phyloP scores from a whole-genome alignment of 108 stramenopile species.

The Fistulifera pelliculosa region DNA sequence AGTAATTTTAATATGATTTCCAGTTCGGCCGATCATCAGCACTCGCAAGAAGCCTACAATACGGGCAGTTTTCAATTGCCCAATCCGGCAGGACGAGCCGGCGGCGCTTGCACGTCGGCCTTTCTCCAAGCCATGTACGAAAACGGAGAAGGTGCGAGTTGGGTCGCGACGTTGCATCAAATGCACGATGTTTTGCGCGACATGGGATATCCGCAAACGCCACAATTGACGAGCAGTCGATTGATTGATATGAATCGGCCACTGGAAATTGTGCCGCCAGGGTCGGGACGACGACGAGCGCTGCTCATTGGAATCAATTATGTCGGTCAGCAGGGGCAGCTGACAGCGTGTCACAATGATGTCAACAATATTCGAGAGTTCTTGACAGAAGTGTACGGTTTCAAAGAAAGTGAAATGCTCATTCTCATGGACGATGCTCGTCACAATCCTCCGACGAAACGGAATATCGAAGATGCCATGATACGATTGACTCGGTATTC shows the following conservation, averaged over 20 bases:
- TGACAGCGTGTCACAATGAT: constrained; percentile 80
- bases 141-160: constrained; percentile 14
- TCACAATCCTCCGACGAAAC: constrained; percentile 51
- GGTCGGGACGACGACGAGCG: constrained; percentile 45
- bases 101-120: constrained; percentile 90
- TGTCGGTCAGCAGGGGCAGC: constrained; percentile 36
- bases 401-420: constrained; percentile 62
- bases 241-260: constrained; percentile 55
- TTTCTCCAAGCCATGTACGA: constrained; percentile 69
- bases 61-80: constrained; percentile 57
- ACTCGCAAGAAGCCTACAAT: constrained; percentile 23
- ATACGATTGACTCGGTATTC: constrained; percentile 61
- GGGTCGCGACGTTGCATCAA: constrained; percentile 40
- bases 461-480: constrained; percentile 71
- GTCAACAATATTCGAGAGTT: constrained; percentile 62
- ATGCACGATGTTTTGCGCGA: constrained; percentile 40
- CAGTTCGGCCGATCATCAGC: constrained; percentile 21
- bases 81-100: constrained; percentile 56
- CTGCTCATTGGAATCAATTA: constrained; percentile 91
- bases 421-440: constrained; percentile 88
- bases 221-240: constrained; percentile 68
- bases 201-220: constrained; percentile 60
- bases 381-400: constrained; percentile 69
- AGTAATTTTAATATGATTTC: constrained; percentile 60
- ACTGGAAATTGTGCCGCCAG: constrained; percentile 33